Base-by-base conservation (phyloP, 164 flowering plant genomes). In the Chimonanthus salicifolius region DNA sequence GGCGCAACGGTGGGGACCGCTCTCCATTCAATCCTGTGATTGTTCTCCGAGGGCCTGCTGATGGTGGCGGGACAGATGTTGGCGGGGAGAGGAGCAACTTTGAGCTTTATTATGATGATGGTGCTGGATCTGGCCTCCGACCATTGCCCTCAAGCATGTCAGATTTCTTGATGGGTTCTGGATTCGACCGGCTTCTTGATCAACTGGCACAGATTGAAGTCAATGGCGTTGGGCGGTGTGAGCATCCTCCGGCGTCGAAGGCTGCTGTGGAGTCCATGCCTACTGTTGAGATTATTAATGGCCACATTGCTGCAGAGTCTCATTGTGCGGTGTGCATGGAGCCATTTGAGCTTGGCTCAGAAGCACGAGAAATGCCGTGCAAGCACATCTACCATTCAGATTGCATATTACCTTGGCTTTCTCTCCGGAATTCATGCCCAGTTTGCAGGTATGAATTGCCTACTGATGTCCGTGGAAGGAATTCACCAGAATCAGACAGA, bases 331-430 rank as follows among this genome's bases (percentile, higher is more conserved):
- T 90, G 3, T 90, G 95, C 75, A 87, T 80, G 64, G 95, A 90
- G 11, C 73, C 79, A 0, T 89, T 90, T 69, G 91, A 83, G 68
- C 72, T 89, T 2, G 94, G 87, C 0, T 33, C 82, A 0, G 89
- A 85, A 66, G 97, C 90, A 0, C 82, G 93, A 0, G 94, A 89
- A 76, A 87, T 92, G 93, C 97, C 97, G 2, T 92, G 94, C 72
- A 90, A 90, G 76, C 97, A 92, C 72, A 85, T 92, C 11, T 92
- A 87, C 77, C 97, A 92, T 71, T 62, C 85, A 0, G 97, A 90
- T 46, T 92, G 97, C 74, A 92, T 92, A 11, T 77, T 91, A 5
- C 97, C 97, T 0, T 90, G 97, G 97, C 90, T 91, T 3, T 75
- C 89, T 10, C 67, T 85, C 2, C 78, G 89, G 5, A 91, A 88